Percentiles rank a stretch among this genome's conserved stretches.
phyloP scores from a whole-genome alignment of 352 stramenopile species.

The Phytophthora sp. region DNA sequence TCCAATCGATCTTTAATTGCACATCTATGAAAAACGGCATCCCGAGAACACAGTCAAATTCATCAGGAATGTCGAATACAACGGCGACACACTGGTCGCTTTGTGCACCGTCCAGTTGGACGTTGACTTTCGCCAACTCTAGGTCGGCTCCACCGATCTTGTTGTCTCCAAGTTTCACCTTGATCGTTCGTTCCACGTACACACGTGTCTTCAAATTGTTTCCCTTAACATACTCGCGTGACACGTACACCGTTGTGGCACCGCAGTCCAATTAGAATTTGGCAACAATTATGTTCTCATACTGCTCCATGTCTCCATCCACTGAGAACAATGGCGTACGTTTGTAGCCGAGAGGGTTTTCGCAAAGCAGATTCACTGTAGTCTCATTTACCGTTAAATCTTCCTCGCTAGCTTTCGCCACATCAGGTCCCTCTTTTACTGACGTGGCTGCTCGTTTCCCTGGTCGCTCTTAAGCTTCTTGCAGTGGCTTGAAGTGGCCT shows the following conservation, averaged over 20 bases:
- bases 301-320: not conserved
- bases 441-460: slow-evolving; percentile 20
- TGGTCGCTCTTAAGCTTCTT: slow-evolving; percentile 16
- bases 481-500: slow-evolving; percentile 6
- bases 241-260: no score
- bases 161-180: no score
- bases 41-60: no score
- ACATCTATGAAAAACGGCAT: no score
- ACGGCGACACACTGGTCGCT: slow-evolving; percentile 11
- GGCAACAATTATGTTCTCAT: not conserved
- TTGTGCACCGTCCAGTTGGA: not conserved
- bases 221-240: no score
- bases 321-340: slow-evolving; percentile 7
- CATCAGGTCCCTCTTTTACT: no score
- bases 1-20: no score
- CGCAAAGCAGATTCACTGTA: slow-evolving; percentile 27
- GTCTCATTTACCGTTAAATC: no score
- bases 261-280: slow-evolving; percentile 16
- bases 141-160: slow-evolving; percentile 15
- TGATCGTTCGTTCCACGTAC: no score
- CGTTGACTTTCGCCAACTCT: slow-evolving; percentile 6
- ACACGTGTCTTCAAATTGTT: no score
- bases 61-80: no score
- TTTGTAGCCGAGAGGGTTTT: slow-evolving; percentile 26
- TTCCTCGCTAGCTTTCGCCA: no score